Percentiles rank a stretch among this genome's conserved stretches.
Conservation (phyloP, 1,284 basidiomycete genomes). For the Ceratobasidium sp. region DNA sequence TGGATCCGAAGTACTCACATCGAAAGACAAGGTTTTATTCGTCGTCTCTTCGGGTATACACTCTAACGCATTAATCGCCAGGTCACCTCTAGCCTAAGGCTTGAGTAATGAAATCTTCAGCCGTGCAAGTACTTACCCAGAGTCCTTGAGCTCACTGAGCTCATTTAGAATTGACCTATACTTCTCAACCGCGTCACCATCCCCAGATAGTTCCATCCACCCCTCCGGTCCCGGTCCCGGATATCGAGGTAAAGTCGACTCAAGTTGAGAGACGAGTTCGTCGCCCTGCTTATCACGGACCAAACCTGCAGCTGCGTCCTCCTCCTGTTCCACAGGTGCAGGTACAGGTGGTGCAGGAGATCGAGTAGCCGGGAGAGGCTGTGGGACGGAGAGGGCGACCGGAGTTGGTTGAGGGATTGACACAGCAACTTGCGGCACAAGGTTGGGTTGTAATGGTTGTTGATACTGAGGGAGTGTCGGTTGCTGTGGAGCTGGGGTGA, state of each 20-base stretch:
- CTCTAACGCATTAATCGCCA: slow-evolving; percentile 74
- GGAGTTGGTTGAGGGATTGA: slow-evolving; percentile 26
- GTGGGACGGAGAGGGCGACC: not conserved
- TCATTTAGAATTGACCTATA: slow-evolving; percentile 54
- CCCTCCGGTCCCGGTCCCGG: slow-evolving; percentile 74
- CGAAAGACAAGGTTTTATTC: slow-evolving; percentile 70
- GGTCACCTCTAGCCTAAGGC: slow-evolving; percentile 61
- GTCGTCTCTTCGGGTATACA: slow-evolving; percentile 73
- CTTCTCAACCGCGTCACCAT: slow-evolving; percentile 57
- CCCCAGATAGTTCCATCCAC: slow-evolving; percentile 71
- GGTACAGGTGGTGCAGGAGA: slow-evolving; percentile 40
- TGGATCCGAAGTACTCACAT: slow-evolving; percentile 55
- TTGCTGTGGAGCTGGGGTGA: slow-evolving; percentile 25
- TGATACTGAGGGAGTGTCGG: slow-evolving; percentile 4
- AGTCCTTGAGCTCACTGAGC: slow-evolving; percentile 57
- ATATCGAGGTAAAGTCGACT: slow-evolving; percentile 77
- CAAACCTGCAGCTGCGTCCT: slow-evolving; percentile 65
- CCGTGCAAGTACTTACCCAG: slow-evolving; percentile 44
- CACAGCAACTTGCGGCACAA: slow-evolving; percentile 4
- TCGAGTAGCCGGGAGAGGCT: slow-evolving; percentile 31
- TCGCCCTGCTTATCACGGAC: slow-evolving; percentile 75
- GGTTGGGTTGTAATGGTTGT: not conserved
- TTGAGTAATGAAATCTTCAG: slow-evolving; percentile 51
- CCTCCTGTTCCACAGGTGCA: slow-evolving; percentile 69
- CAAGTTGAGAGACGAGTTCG: slow-evolving; percentile 78